Evolutionary conservation across 2,329 filamentous ascomycete species (phyloP).

Genomic region (Colletotrichum lentis): DNA sequence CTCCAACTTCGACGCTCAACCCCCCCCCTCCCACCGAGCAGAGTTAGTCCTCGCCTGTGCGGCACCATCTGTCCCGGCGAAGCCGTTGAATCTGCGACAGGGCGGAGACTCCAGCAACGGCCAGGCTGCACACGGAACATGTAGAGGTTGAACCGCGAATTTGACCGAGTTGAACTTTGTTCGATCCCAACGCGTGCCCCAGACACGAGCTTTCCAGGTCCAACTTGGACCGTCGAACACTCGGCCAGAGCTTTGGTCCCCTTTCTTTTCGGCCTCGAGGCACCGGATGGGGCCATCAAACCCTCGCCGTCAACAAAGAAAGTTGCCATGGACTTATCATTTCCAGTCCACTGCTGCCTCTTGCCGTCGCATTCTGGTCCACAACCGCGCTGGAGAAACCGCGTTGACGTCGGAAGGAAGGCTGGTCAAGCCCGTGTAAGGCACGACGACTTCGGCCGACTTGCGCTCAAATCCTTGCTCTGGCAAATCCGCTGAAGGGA

Average conservation of each 20-base stretch:
- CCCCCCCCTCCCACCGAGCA: not conserved
- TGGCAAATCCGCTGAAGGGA: not conserved
- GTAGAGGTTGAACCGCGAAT: not conserved
- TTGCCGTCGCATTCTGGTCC: not conserved
- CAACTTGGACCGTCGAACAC: conserved; percentile 21
- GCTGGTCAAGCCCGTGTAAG: conserved; percentile 3
- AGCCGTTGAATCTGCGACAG: not conserved
- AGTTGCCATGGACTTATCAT: not conserved
- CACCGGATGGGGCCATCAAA: not conserved
- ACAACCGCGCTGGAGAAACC: not conserved
- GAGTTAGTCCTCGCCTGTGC: not conserved
- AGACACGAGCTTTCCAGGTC: not conserved
- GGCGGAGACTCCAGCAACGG: conserved; percentile 2
- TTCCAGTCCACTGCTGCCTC: not conserved
- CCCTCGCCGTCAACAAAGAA: not conserved
- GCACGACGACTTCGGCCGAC: conserved; percentile 2
- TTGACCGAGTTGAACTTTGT: conserved; percentile 7
- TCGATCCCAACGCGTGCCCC: not conserved
- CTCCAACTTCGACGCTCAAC: not conserved
- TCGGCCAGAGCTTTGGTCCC: conserved; percentile 30
- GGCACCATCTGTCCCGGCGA: not conserved
- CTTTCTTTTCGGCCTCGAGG: not conserved
- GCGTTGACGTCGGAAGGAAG: not conserved
- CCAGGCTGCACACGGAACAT: not conserved
- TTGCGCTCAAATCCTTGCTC: not conserved